Evolutionary conservation across 176 grass and related monocot species (phyloP), one percentile per base, ranked within the genome.

Genomic region (Saccharum officinarum): DNA sequence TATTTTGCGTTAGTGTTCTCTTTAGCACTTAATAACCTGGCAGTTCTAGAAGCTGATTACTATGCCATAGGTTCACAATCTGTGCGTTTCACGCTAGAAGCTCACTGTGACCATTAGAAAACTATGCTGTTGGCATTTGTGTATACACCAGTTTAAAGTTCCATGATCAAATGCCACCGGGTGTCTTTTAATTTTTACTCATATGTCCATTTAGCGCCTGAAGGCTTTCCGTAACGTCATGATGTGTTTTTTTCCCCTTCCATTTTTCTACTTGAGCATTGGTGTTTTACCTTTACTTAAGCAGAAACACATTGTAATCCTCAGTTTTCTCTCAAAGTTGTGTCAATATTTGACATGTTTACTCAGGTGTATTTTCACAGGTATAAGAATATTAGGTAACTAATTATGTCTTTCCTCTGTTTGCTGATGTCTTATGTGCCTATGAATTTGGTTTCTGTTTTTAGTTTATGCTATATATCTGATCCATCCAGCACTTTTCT

Each of bases 361-460:
- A 14, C 37, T 42, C 5, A 30, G 37, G 37, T 82, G 52, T 73
- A 22, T 7, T 45, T 39, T 60, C 9, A 33, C 25, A 45, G 8
- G 38, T 46, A 65, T 14, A 20, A 28, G 28, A 28, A 41, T 70
- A 41, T 36, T 39, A 54, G 60, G 26, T 67, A 15, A 52, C 17
- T 75, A 40, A 45, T 55, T 46, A 67, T 60, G 44, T 68, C 1
- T 75, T 36, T 67, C n/a, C 61, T 54, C 61, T 69, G n/a, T 79
- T 76, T 75, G 1, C 25, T 69, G 36, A 23, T 77, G 18, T 65
- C 23, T 4, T 41, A 39, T 67, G 2, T 76, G 26, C 38, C 20
- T n/a, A 2, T 63, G n/a, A 69, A 25, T 76, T 82, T 28, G 25
- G 62, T 31, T 88, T 63, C 73, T 38, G 8, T 37, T 45, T 70